A percentile compares a stretch with the other conserved stretches of the same genome.
Evolutionary conservation across 805 yeast genomes (phyloP).

Genomic region (Grigorovia transvaalensis): DNA sequence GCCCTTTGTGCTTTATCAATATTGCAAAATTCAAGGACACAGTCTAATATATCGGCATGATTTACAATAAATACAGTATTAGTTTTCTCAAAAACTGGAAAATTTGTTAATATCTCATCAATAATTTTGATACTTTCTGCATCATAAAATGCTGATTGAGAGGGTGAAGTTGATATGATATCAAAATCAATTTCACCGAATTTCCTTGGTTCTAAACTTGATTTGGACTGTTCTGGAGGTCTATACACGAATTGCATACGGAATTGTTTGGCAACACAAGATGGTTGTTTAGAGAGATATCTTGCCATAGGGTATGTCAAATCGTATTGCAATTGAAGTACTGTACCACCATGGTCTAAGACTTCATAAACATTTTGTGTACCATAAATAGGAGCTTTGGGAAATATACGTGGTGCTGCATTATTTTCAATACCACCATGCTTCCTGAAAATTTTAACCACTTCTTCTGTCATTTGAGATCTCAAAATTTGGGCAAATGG

Average conservation of each 20-base stretch:
- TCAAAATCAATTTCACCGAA: constrained; percentile 85
- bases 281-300: constrained; percentile 53
- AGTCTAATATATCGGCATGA: constrained; percentile 70
- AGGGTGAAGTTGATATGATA: constrained; percentile 43
- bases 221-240: constrained; percentile 38
- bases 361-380: constrained; percentile 66
- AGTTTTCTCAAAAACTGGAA: constrained; percentile 56
- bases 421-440: constrained; percentile 86
- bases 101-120: constrained; percentile 55
- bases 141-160: constrained; percentile 51
- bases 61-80: constrained; percentile 56
- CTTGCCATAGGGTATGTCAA: constrained; percentile 85
- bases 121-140: constrained; percentile 82
- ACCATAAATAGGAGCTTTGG: constrained; percentile 64
- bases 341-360: constrained; percentile 77
- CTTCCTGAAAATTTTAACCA: constrained; percentile 51
- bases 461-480: constrained; percentile 47
- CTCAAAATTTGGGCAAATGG: constrained; percentile 46
- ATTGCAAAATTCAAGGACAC: constrained; percentile 72
- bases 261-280: constrained; percentile 43
- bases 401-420: constrained; percentile 59
- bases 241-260: constrained; percentile 77
- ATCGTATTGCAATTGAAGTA: constrained; percentile 82
- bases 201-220: constrained; percentile 62
- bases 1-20: constrained; percentile 63